Conservation (phyloP, 2,329 filamentous ascomycete genomes). For the Ophiosphaerella korrae region DNA sequence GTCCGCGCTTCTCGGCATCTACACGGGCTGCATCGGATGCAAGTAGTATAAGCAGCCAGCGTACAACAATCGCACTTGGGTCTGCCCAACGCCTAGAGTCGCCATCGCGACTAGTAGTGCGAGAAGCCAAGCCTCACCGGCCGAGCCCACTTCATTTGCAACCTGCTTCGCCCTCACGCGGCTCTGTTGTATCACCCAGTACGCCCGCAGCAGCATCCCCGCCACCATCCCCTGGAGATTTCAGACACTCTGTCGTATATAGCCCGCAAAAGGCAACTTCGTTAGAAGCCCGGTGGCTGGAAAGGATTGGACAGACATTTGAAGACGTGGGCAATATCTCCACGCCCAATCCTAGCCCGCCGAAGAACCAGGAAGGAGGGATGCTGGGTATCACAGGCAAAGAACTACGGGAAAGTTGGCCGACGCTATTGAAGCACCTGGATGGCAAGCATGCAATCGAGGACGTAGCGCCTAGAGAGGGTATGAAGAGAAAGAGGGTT, state of each 20-base stretch:
- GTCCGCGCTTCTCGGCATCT: slow-evolving; percentile 28
- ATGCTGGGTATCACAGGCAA: slow-evolving; percentile 26
- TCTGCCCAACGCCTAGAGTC: slow-evolving; percentile 26
- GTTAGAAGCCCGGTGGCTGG: slow-evolving; percentile 74
- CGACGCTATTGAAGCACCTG: slow-evolving; percentile 79
- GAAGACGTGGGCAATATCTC: slow-evolving; percentile 45
- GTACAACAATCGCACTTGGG: slow-evolving; percentile 41
- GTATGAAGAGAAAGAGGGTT: slow-evolving; percentile 77
- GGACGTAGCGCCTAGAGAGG: slow-evolving; percentile 82
- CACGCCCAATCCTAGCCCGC: slow-evolving; percentile 27
- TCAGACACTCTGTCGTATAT: slow-evolving; percentile 58
- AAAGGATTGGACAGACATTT: slow-evolving; percentile 45
- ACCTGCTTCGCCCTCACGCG: slow-evolving; percentile 33
- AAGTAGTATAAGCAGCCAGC: slow-evolving; percentile 43
- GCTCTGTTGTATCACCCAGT: slow-evolving; percentile 20
- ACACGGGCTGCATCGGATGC: slow-evolving; percentile 38
- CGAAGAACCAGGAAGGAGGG: slow-evolving; percentile 22
- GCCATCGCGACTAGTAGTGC: slow-evolving; percentile 24
- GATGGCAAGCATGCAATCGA: slow-evolving; percentile 86
- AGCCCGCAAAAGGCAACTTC: slow-evolving; percentile 80
- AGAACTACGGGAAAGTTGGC: slow-evolving; percentile 68
- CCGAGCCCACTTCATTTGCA: slow-evolving; percentile 42
- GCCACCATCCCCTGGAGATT: slow-evolving; percentile 25
- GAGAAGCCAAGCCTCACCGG: slow-evolving; percentile 33
- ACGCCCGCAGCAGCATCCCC: slow-evolving; percentile 22